Conservation (phyloP, 1,139 yeast genomes). For the Scheffersomyces illinoinensis region DNA sequence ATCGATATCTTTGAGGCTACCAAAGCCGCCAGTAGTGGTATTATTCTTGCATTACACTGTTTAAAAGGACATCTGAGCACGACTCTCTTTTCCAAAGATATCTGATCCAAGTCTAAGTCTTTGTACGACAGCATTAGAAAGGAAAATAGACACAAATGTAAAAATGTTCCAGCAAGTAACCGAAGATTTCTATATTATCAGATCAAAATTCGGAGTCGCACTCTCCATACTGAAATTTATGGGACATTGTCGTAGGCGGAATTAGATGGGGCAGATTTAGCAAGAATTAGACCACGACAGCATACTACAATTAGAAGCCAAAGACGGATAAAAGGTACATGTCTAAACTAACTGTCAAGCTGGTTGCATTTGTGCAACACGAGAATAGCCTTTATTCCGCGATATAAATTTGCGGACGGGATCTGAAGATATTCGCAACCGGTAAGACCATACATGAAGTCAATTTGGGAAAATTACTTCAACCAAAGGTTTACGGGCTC, state of each 20-base stretch:
- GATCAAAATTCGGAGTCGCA: not conserved
- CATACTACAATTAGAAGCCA: not conserved
- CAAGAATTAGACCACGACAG: not conserved
- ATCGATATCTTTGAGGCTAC: conserved; percentile 14
- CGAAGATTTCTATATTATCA: too few species aligned
- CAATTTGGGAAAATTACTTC: not conserved
- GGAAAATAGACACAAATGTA: not conserved
- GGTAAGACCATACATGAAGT: not conserved
- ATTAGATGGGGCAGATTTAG: not conserved
- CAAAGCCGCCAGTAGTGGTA: conserved; percentile 23
- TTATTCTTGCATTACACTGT: conserved; percentile 37
- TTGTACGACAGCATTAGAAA: not conserved
- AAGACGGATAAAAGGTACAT: not conserved
- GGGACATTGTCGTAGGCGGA: not conserved
- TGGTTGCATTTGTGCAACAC: not conserved
- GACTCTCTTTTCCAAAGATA: conserved; percentile 4
- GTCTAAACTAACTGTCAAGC: not conserved
- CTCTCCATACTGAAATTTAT: not conserved
- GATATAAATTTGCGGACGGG: not conserved
- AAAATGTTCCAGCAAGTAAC: too few species aligned
- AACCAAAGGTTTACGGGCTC: not conserved
- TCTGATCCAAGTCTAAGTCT: not conserved
- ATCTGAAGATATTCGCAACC: not conserved
- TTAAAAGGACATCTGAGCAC: conserved; percentile 38
- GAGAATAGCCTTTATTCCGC: not conserved